Conservation (phyloP, 257 asterid species). For the Solanum okadae region DNA sequence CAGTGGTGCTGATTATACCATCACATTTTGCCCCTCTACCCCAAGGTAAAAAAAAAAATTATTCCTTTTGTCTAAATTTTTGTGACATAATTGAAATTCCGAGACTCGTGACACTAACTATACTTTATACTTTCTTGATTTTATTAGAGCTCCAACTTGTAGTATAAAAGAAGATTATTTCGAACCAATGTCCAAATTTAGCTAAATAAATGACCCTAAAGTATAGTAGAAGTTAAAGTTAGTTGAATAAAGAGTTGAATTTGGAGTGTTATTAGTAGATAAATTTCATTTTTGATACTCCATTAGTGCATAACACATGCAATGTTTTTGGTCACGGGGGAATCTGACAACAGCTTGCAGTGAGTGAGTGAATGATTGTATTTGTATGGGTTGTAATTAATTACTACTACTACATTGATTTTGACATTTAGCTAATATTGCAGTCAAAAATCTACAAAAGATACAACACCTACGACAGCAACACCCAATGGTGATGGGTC, state of each 20-base stretch:
- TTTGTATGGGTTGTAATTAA: background rate
- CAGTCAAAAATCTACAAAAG: slow-evolving; percentile 88
- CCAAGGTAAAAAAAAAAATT: slow-evolving; percentile 40
- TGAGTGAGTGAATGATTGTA: background rate
- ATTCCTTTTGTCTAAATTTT: background rate
- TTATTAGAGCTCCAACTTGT: background rate
- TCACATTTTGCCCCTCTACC: slow-evolving; percentile 82
- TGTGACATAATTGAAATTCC: too few species aligned
- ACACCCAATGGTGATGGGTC: slow-evolving; percentile 23
- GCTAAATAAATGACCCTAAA: background rate
- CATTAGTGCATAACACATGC: background rate
- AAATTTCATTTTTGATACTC: background rate
- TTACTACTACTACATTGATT: background rate
- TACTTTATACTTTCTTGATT: too few species aligned
- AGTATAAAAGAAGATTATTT: background rate
- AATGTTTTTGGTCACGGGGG: background rate
- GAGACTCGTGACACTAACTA: too few species aligned
- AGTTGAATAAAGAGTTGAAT: too few species aligned
- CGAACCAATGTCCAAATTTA: background rate
- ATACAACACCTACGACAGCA: slow-evolving; percentile 42
- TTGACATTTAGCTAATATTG: slow-evolving; percentile 1
- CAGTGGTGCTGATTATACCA: slow-evolving; percentile 72
- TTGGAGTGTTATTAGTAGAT: background rate
- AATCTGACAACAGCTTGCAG: background rate
- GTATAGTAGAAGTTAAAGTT: background rate